A percentile compares a stretch with the other conserved stretches of the same genome.
phyloP scores from a whole-genome alignment of 2,329 filamentous ascomycete genomes.

The Neophaeococcomyces aloes region DNA sequence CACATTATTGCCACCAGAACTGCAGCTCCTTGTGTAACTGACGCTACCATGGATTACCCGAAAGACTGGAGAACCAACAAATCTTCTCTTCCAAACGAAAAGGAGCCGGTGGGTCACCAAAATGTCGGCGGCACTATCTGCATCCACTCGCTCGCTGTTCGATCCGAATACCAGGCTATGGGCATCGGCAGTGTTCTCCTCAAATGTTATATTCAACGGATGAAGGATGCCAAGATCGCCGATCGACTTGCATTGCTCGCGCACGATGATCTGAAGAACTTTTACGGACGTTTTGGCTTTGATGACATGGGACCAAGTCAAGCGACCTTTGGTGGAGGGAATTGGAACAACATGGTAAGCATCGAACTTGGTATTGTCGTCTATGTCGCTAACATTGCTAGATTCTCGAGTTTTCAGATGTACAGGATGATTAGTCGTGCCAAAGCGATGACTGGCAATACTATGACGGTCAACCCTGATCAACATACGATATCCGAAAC shows the following conservation, averaged over 20 bases:
- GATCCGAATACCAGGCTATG: constrained; percentile 62
- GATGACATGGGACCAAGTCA: constrained; percentile 56
- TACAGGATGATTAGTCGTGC: constrained; percentile 5
- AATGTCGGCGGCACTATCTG: constrained; percentile 64
- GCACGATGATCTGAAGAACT: constrained; percentile 60
- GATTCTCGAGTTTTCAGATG: constrained; percentile 8
- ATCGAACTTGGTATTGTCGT: too few relatives aligned
- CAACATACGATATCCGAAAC: too few relatives aligned
- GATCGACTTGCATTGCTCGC: constrained; percentile 67
- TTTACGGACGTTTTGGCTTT: constrained; percentile 70
- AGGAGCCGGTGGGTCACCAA: constrained; percentile 54
- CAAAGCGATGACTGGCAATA: neutral
- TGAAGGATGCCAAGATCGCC: constrained; percentile 58
- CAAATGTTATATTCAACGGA: constrained; percentile 65
- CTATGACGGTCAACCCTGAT: too few relatives aligned
- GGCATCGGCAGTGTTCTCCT: constrained; percentile 65
- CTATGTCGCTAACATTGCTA: neutral
- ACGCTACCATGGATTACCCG: constrained; percentile 66
- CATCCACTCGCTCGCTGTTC: constrained; percentile 71
- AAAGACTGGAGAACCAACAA: constrained; percentile 50
- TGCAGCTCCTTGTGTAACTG: constrained; percentile 52
- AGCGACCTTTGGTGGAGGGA: constrained; percentile 64
- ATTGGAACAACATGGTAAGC: constrained; percentile 71
- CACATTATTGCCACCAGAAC: constrained; percentile 70
- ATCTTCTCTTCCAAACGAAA: constrained; percentile 27